phyloP scores from a whole-genome alignment of 805 yeast genomes.

The Zygoascus tannicola region DNA sequence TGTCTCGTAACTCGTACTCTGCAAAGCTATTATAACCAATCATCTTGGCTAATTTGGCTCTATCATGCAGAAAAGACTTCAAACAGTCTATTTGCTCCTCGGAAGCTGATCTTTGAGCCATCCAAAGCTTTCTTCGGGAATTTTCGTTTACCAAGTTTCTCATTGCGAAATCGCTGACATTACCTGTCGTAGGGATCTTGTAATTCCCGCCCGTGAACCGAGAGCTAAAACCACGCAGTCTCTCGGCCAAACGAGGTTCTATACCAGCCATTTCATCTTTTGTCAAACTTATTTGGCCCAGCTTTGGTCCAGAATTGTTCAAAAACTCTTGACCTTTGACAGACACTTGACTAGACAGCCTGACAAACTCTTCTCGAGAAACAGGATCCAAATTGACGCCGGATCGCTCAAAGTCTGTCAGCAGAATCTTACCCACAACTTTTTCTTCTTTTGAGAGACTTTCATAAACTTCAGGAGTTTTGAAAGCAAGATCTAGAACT shows the following conservation, averaged over 20 bases:
- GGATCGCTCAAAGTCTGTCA: constrained; percentile 80
- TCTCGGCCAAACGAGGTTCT: constrained; percentile 23
- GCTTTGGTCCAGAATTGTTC: constrained; percentile 34
- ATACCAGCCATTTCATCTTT: constrained; percentile 24
- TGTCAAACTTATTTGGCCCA: constrained; percentile 17
- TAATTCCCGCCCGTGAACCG: constrained; percentile 3
- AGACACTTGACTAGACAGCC: constrained; percentile 71
- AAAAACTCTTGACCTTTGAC: constrained; percentile 70
- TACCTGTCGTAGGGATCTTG: constrained; percentile 51
- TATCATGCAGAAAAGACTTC: constrained; percentile 47
- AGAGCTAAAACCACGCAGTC: constrained; percentile 11
- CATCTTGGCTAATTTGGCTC: constrained; percentile 64
- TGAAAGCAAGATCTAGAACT: constrained; percentile 48
- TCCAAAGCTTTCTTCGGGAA: constrained; percentile 65
- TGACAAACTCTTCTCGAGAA: constrained; percentile 61
- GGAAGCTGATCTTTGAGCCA: constrained; percentile 57
- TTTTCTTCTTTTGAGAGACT: constrained; percentile 63
- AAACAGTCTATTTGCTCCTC: constrained; percentile 51
- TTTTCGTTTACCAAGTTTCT: constrained; percentile 46
- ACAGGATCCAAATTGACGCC: constrained; percentile 71
- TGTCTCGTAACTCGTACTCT: constrained; percentile 75
- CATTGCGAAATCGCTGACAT: constrained; percentile 55
- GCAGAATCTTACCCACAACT: constrained; percentile 69
- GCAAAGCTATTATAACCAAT: constrained; percentile 65
- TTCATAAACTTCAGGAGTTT: constrained; percentile 28